Evolutionary conservation across 2,329 filamentous ascomycete genomes (phyloP), one percentile per base, ranked within the genome.

Genomic region (Diaporthe humulicola): DNA sequence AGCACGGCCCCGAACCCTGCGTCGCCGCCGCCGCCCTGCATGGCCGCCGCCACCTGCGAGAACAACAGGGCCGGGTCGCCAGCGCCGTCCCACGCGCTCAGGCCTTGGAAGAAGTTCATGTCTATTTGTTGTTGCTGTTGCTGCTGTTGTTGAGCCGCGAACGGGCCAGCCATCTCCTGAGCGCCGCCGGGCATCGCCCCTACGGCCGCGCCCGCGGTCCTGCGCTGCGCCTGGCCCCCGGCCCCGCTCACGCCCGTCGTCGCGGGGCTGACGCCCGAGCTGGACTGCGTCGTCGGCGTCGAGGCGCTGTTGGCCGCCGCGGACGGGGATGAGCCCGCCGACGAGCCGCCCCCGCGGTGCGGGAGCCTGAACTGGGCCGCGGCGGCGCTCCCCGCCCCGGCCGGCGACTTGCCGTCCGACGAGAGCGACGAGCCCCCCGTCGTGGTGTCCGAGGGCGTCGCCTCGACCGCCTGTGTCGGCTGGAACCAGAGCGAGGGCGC

Each of bases 41-140:
- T 76, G 25, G 60, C 74, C n/a, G 45, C 72, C 4, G 72, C 40
- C 25, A 76, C 67, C 72, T 76, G 70, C 8, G 74, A 38, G 48
- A 61, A 76, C 60, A 69, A 19, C 45, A 70, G 19, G n/a, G 60
- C 58, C 25, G 67, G 25, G 25, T 74, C 72, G 7, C 28, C 45
- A 38, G 33, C 19, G 30, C 25, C 70, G 22, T 75, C 74, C 74
- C 74, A 75, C 8, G 54, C 38, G 19, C 60, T 60, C 42, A 72
- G 17, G n/a, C 60, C 67, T 25, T 74, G 74, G 52, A 76, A 76
- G 33, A 72, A 57, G 12, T 57, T 40, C 52, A 74, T 40, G 22
- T 71, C 74, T 28, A 50, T 33, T 1, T 38, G 10, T 25, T 61
- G 19, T 22, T 64, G 58, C 28, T 42, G 58, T 3, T 61, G 36